These are phyloP conservation scores for Boletus vermiculosoides DNA, from an alignment of 768 basidiomycete genomes.

Conservation along the genomic window DNA sequence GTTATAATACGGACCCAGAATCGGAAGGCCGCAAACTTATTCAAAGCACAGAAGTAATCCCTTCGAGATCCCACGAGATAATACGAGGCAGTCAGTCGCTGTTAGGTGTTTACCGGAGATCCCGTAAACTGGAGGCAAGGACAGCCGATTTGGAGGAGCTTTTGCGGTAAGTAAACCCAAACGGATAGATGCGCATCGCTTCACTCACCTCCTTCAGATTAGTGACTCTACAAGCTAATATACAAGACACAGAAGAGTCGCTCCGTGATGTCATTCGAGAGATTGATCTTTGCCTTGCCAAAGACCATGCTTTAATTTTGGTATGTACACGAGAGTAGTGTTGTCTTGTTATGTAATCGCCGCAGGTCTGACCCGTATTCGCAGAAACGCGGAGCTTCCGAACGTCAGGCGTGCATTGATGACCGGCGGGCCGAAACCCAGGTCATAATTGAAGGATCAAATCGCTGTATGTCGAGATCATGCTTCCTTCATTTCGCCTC, in stretches of 20 bases:
- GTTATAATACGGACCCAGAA: slow-evolving; percentile 76
- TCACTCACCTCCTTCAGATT: slow-evolving; percentile 39
- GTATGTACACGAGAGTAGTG: slow-evolving; percentile 32
- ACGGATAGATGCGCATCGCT: not conserved
- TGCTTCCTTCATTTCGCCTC: slow-evolving; percentile 23
- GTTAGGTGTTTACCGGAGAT: slow-evolving; percentile 19
- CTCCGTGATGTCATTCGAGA: slow-evolving; percentile 47
- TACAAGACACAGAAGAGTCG: slow-evolving; percentile 50
- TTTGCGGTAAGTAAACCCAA: slow-evolving; percentile 52
- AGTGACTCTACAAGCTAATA: slow-evolving; percentile 50
- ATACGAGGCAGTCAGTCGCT: slow-evolving; percentile 13
- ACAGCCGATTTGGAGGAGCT: slow-evolving; percentile 69
- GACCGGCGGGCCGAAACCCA: slow-evolving; percentile 46
- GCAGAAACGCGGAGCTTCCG: slow-evolving; percentile 68
- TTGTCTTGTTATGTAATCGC: slow-evolving; percentile 24
- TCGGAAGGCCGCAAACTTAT: slow-evolving; percentile 45
- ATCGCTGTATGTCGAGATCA: slow-evolving; percentile 43
- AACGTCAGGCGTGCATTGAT: slow-evolving; percentile 56
- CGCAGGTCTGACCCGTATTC: slow-evolving; percentile 24
- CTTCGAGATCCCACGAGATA: slow-evolving; percentile 22
- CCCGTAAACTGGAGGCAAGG: slow-evolving; percentile 33
- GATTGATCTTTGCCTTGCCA: slow-evolving; percentile 47
- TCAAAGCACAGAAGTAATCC: slow-evolving; percentile 23
- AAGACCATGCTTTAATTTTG: slow-evolving; percentile 39
- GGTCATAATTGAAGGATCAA: slow-evolving; percentile 42